Base-by-base conservation (phyloP, 179 eudicot species). In the Camellia oleifera region DNA sequence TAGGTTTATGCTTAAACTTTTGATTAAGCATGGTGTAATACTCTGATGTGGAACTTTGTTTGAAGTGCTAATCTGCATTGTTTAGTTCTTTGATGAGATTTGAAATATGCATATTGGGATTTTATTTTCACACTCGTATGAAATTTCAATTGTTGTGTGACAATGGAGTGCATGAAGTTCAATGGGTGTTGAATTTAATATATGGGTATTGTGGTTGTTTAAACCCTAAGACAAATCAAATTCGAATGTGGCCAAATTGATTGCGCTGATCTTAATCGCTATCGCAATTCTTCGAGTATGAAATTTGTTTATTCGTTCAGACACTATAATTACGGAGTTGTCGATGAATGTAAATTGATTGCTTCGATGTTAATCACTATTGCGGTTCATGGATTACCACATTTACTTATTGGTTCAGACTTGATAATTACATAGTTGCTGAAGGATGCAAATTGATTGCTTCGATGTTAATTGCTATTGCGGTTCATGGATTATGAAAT, bases 1-100 rank as follows among this genome's bases (percentile, higher is more conserved):
- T 71, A 74, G 77, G 78, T 80, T 80, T 80, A 42, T 78, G 64
- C 64, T 67, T 66, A 11, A 32, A 32, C 50, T 65, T 32, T 52
- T 26, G 26, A 50, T 23, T 26, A 32, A 26, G 2, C 0, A 65
- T 23, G 50, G 15, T 7, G 40, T n/a, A 44, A 6, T 40, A 5
- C 42, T 72, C 5, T 20, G 11, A 1, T 72, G 48, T 42, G 50
- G 53, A 53, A 53, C 80, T 56, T 67, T 32, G 32, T 66, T 66
- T 65, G 26, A 42, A 15, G 32, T 23, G 64, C 42, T 4, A 17
- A 15, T 1, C 9, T 17, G 13, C 7, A 5, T 53, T 53, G 11
- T 77, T 77, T 14, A 20, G 66, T 14, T 11, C 65, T 56, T 45
- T 76, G 50, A 53, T 70, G 58, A 62, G 63, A 61, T 76, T n/a